phyloP scores from a whole-genome alignment of 805 yeast genomes.

The Yamadazyma philogaea region DNA sequence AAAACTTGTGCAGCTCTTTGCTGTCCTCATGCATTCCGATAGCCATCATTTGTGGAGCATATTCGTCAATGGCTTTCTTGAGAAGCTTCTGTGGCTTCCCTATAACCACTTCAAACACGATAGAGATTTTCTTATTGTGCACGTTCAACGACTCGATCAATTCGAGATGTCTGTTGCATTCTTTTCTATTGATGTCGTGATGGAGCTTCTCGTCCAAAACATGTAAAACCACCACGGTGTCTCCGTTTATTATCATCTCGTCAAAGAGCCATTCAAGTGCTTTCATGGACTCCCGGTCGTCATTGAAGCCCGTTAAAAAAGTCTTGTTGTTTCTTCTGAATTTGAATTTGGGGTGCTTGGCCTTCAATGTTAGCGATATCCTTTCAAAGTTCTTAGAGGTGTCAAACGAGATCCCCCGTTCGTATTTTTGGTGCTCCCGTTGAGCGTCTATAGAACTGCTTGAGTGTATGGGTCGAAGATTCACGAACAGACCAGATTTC shows the following conservation, averaged over 20 bases:
- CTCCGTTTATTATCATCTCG: slow-evolving; percentile 43
- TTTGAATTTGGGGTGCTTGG: slow-evolving; percentile 40
- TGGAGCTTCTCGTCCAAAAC: slow-evolving; percentile 37
- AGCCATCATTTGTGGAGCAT: slow-evolving; percentile 44
- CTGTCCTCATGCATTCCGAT: slow-evolving; percentile 40
- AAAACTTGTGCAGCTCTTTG: slow-evolving; percentile 21
- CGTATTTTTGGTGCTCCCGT: slow-evolving; percentile 21
- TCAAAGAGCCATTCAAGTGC: slow-evolving; percentile 46
- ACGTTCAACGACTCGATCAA: slow-evolving; percentile 34
- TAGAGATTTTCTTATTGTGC: slow-evolving; percentile 33
- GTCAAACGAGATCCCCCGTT: slow-evolving; percentile 42
- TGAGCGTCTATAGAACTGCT: slow-evolving; percentile 12
- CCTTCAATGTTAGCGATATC: slow-evolving; percentile 37
- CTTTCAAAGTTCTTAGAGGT: slow-evolving; percentile 31
- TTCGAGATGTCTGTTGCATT: slow-evolving; percentile 27
- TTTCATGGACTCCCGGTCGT: slow-evolving; percentile 33
- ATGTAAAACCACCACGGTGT: slow-evolving; percentile 39
- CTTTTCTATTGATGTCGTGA: slow-evolving; percentile 25
- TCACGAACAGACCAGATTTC: slow-evolving; percentile 9
- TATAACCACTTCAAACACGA: slow-evolving; percentile 39
- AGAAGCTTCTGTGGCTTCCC: slow-evolving; percentile 41
- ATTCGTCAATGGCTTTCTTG: slow-evolving; percentile 39
- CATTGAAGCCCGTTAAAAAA: slow-evolving; percentile 37
- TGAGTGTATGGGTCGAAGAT: slow-evolving; percentile 14
- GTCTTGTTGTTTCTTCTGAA: slow-evolving; percentile 45